Evolutionary conservation across 176 grass and related monocot genomes (phyloP), one percentile per base, ranked within the genome.

Genomic region (Thinopyrum elongatum): DNA sequence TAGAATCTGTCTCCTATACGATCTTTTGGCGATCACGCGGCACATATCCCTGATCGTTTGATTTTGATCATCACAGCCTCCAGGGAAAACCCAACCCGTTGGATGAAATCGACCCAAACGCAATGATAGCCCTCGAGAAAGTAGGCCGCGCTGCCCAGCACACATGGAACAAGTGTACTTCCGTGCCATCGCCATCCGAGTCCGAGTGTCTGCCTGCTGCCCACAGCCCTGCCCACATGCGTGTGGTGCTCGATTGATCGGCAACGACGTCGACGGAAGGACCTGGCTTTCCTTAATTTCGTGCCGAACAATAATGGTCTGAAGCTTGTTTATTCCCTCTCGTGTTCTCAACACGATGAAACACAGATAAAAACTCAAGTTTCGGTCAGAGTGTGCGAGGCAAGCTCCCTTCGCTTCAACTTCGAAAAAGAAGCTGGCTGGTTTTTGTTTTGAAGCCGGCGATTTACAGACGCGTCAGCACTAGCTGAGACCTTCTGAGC

Each of bases 121-220:
- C 76, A 80, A 86, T 80, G 76, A 80, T 80, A 13, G 46, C 60
- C 46, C 33, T 76, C 30, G 16, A 58, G 79, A 82, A 82, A 38
- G 41, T 33, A 13, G 31, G 71, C 11, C 7, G 39, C 10, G 7
- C 4, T 25, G 61, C 19, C 25, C 76, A 75, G 44, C 77, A 39
- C 42, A 7, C 25, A 31, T 69, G 3, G 27, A 61, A 60, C 83
- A 86, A 39, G 60, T 26, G 88, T 86, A 81, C 83, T 53, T 70
- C 70, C 83, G 88, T 82, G 49, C 51, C 78, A 51, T 82, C 88
- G 70, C 83, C 69, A 49, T 89, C 69, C 4, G 34, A 71, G 16
- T 22, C 68, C 9, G 12, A 19, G 30, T 23, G 63, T 22, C 46
- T 60, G 23, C 65, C 64, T 34, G 80, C 53, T 57, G 53, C 17